These are phyloP conservation scores for Mucor indicus DNA, from an alignment of 371 early-diverging fungal genomes.

Conservation along the genomic window DNA sequence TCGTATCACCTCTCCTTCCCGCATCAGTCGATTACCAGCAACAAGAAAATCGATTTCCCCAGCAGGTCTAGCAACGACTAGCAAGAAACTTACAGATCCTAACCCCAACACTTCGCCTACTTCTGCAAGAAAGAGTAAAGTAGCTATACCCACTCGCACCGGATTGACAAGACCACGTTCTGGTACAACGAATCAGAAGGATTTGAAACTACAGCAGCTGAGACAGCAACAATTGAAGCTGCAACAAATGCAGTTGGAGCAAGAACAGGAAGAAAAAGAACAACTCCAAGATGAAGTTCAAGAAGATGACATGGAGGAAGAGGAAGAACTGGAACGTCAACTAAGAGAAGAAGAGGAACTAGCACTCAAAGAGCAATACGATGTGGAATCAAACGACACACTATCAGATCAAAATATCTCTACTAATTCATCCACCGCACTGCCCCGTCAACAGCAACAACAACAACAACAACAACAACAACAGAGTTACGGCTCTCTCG, in stretches of 20 bases:
- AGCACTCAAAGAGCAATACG: not conserved
- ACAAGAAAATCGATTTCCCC: not conserved
- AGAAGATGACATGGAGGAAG: slow-evolving; percentile 9
- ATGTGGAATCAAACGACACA: not conserved
- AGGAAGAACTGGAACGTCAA: slow-evolving; percentile 13
- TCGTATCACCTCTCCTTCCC: slow-evolving; percentile 22
- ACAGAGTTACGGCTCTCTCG: slow-evolving; percentile 30
- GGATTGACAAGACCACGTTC: slow-evolving; percentile 4
- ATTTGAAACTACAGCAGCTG: slow-evolving; percentile 19
- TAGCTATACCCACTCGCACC: not conserved
- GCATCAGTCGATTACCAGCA: slow-evolving; percentile 21
- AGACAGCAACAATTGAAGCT: slow-evolving; percentile 8
- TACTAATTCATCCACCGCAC: slow-evolving; percentile 8
- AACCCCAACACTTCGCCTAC: too few species aligned
- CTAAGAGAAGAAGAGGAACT: slow-evolving; percentile 15
- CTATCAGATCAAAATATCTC: slow-evolving; percentile 4
- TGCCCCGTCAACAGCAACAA: slow-evolving; percentile 6
- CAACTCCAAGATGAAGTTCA: slow-evolving; percentile 4
- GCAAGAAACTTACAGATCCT: too few species aligned
- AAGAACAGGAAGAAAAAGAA: slow-evolving; percentile 16
- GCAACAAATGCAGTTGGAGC: not conserved
- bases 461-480: not conserved
- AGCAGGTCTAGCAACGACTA: too few species aligned
- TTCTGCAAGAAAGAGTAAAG: slow-evolving; percentile 7
- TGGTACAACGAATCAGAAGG: slow-evolving; percentile 5